Conservation (phyloP, 169 alveolate species). For the Plasmodium cynomolgi region DNA sequence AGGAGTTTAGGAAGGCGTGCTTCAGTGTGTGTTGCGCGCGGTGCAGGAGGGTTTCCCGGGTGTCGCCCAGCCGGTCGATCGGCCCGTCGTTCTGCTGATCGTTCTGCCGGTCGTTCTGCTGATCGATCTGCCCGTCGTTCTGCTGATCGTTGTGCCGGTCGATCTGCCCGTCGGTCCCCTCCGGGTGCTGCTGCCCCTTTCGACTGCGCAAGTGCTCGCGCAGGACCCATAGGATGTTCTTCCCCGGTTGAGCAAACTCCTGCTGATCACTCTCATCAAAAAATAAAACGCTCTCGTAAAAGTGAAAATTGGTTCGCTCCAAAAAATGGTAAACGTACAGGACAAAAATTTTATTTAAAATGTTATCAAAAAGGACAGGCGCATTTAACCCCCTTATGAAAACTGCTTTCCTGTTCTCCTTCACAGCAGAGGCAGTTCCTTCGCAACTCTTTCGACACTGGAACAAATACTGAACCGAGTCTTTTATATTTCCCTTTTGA, state of each 20-base stretch:
- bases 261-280: constrained; percentile 26
- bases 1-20: constrained; percentile 49
- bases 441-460: constrained; percentile 15
- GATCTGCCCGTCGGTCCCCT: not conserved
- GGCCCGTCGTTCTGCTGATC: not conserved
- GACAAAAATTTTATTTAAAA: constrained; percentile 44
- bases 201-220: not conserved
- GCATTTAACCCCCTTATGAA: not conserved
- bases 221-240: constrained; percentile 4
- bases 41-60: not conserved
- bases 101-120: not conserved
- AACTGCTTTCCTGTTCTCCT: not conserved
- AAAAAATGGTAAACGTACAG: constrained; percentile 55
- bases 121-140: not conserved
- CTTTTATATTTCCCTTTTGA: constrained; percentile 33
- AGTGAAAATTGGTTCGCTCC: constrained; percentile 16
- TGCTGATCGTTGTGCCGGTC: too few species aligned
- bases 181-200: not conserved
- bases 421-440: not conserved
- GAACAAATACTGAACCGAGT: constrained; percentile 6
- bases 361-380: constrained; percentile 9
- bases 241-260: not conserved
- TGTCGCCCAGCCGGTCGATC: not conserved
- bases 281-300: constrained; percentile 55
- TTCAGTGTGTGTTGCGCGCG: not conserved